Conservation (phyloP, 768 basidiomycete species). For the Multifurca ochricompacta region DNA sequence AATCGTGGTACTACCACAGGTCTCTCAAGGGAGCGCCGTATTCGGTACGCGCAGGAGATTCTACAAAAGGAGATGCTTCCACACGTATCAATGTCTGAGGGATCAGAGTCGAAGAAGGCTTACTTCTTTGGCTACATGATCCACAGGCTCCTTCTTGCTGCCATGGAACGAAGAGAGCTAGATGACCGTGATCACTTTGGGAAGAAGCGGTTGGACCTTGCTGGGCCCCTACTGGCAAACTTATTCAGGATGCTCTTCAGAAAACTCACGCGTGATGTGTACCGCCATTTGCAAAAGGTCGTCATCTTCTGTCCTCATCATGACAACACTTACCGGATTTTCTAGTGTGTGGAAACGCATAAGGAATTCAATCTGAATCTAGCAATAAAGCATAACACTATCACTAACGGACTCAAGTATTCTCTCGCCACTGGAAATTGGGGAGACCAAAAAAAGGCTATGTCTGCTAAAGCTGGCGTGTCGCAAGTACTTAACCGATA, state of each 20-base stretch:
- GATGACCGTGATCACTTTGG: constrained; percentile 99
- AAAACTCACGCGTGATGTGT: constrained; percentile 94
- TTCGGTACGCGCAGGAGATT: constrained; percentile 96
- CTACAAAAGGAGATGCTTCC: constrained; percentile 98
- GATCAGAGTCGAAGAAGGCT: constrained; percentile 95
- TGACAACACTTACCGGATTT: constrained; percentile 8
- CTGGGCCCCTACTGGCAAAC: constrained; percentile 92
- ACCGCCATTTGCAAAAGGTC: constrained; percentile 95
- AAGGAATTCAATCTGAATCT: constrained; percentile 89
- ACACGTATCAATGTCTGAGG: constrained; percentile 92
- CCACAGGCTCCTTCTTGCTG: constrained; percentile 88
- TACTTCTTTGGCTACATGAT: constrained; percentile 99
- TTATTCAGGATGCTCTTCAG: constrained; percentile 97
- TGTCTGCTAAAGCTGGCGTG: constrained; percentile 96
- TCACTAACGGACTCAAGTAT: constrained; percentile 96
- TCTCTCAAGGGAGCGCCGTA: constrained; percentile 84
- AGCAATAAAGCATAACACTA: constrained; percentile 94
- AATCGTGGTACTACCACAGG: constrained; percentile 95
- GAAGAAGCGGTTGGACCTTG: constrained; percentile 93
- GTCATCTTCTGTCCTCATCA: constrained; percentile 7
- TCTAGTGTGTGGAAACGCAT: constrained; percentile 90
- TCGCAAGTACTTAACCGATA: constrained; percentile 98
- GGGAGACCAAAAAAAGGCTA: constrained; percentile 98
- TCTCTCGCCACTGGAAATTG: constrained; percentile 98
- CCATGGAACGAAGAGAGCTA: constrained; percentile 87